Evolutionary conservation across 2,329 filamentous ascomycete genomes (phyloP), one percentile per base, ranked within the genome.

Genomic region (Colletotrichum acutatum): DNA sequence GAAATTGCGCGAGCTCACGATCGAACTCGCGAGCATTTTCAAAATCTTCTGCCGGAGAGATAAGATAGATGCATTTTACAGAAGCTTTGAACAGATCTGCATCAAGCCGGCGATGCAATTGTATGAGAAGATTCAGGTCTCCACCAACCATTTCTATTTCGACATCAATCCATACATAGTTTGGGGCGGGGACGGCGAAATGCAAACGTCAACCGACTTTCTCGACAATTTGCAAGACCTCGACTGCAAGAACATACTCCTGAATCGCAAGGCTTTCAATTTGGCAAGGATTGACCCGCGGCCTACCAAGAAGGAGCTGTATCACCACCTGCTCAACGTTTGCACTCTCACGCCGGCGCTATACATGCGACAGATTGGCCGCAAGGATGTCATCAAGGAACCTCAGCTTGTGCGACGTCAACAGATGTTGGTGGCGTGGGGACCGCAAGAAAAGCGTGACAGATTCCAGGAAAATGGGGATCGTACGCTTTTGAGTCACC

Each of bases 371-470:
- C 79, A 81, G 67, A 78, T 83, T 14, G 81, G 82, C 11, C 80
- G 78, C 68, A 78, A 78, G 11, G 78, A 82, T 68, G 74, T 77
- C 3, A 79, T 83, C 68, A 79, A 80, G 69, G 79, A 81, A 61
- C 79, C 82, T 0, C 76, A 74, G 9, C 70, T 82, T 9, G 77
- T 84, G n/a, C 78, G 80, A 30, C 82, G 79, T 74, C 83, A 85
- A 74, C 79, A 80, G 67, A 77, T 83, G 72, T 74, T 84, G 19
- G 82, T 85, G 16, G 83, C 81, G 4, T 85, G 81, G 81, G 81
- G 81, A 0, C n/a, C 76, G 2, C 76, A 78, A 26, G 81, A 83
- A 66, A 79, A 80, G 77, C 76, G 78, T 19, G 76, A 76, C 2
- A 71, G 68, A 53, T 83, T 81, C 62, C 54, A 74, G 11, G 75